Evolutionary conservation across 1,284 basidiomycete species (phyloP).

Genomic region (Cryptococcus deneoformans): DNA sequence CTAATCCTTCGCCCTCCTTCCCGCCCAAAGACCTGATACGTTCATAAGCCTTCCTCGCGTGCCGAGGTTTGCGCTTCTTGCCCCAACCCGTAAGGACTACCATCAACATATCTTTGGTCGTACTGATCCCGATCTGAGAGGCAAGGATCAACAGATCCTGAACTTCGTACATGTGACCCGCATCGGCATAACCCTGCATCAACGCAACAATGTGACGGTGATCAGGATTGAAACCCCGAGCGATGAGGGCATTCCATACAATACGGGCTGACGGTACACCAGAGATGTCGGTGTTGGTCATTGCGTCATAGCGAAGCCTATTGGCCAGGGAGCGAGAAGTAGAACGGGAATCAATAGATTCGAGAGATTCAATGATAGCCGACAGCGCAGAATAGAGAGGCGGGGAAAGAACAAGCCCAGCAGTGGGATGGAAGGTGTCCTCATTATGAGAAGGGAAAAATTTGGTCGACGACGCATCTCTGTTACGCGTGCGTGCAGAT

Average conservation of each 20-base stretch:
- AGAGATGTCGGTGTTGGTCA: conserved; percentile 10
- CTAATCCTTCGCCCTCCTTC: not conserved
- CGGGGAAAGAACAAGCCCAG: conserved; percentile 8
- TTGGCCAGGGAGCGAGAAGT: conserved; percentile 20
- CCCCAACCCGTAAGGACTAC: conserved; percentile 20
- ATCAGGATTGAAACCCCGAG: conserved; percentile 34
- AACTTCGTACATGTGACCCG: conserved; percentile 34
- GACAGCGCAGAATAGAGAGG: conserved; percentile 8
- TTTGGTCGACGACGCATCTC: not conserved
- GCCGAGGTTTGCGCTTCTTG: conserved; percentile 1
- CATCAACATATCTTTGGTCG: conserved; percentile 25
- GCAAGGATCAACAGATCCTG: conserved; percentile 29
- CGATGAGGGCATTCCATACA: conserved; percentile 35
- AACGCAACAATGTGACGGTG: conserved; percentile 32
- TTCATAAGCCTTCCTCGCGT: conserved; percentile 4
- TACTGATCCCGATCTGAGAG: conserved; percentile 10
- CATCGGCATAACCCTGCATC: conserved; percentile 33
- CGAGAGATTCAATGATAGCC: conserved; percentile 14
- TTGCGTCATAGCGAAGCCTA: conserved; percentile 33
- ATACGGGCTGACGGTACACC: conserved; percentile 20
- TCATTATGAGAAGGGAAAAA: not conserved
- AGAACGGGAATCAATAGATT: conserved; percentile 5
- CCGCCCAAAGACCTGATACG: conserved; percentile 1
- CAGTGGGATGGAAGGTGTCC: conserved; percentile 7
- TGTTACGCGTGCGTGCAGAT: not conserved